Conservation (phyloP, 345 rosid species). For the Clarkia xantiana region DNA sequence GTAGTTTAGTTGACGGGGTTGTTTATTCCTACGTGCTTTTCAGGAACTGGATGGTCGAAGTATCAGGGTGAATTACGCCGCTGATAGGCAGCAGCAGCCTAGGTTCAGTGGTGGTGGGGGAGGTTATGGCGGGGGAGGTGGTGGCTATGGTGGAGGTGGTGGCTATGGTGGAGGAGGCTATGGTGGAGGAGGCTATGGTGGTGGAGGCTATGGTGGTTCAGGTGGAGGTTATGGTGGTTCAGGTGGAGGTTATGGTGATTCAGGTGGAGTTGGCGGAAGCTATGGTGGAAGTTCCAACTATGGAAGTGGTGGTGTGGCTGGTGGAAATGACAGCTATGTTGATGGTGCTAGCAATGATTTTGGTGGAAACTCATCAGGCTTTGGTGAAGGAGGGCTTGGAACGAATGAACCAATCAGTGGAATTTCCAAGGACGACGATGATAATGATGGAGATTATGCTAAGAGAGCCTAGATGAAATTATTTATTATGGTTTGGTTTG, state of each 20-base stretch:
- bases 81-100: conserved; percentile 31
- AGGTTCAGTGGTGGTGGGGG: conserved; percentile 18
- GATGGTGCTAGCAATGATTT: conserved; percentile 6
- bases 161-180: conserved; percentile 12
- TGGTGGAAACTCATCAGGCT: background rate
- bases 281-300: conserved; percentile 8
- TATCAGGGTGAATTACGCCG: conserved; percentile 69
- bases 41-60: conserved; percentile 75
- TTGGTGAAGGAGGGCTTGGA: conserved; percentile 15
- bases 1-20: background rate
- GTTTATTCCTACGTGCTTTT: background rate
- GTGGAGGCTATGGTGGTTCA: conserved; percentile 6
- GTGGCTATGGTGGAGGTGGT: conserved; percentile 5
- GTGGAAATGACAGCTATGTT: conserved; percentile 11
- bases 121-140: conserved; percentile 17
- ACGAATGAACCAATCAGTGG: conserved; percentile 14
- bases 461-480: conserved; percentile 45
- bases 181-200: conserved; percentile 5
- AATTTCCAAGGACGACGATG: conserved; percentile 24
- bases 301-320: conserved; percentile 21
- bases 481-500: background rate
- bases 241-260: too few relatives aligned
- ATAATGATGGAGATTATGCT: conserved; percentile 30
- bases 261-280: too few relatives aligned
- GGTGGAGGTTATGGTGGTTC: too few relatives aligned